These are phyloP conservation scores for Penicillium steckii DNA, from an alignment of 495 filamentous ascomycete genomes.

Conservation along the genomic window DNA sequence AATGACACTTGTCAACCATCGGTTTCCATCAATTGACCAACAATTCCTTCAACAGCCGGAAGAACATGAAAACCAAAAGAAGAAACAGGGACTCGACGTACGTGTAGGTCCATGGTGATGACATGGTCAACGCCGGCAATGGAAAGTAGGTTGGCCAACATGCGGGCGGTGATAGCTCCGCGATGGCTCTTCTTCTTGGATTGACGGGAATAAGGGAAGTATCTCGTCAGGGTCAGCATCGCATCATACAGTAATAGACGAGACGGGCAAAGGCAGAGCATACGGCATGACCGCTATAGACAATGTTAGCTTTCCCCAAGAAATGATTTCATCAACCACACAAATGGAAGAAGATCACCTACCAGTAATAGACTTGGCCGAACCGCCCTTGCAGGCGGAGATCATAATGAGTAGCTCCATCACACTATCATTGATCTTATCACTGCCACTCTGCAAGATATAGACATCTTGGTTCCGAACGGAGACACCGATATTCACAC, in stretches of 20 bases:
- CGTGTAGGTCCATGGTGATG: conserved; percentile 93
- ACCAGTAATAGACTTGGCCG: conserved; percentile 97
- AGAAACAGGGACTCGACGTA: conserved; percentile 33
- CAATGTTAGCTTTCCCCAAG: neutral
- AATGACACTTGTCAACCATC: neutral
- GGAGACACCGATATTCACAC: conserved; percentile 88
- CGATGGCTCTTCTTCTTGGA: conserved; percentile 99
- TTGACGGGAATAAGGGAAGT: conserved; percentile 98
- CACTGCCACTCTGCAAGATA: conserved; percentile 95
- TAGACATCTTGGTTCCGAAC: conserved; percentile 98
- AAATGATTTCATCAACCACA: no score
- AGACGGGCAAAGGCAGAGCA: conserved; percentile 32
- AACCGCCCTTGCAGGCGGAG: conserved; percentile 95
- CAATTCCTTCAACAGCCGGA: neutral
- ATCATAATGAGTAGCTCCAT: conserved; percentile 99
- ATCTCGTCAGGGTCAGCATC: conserved; percentile 56
- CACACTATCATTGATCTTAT: conserved; percentile 95
- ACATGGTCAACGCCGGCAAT: conserved; percentile 96
- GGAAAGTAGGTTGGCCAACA: conserved; percentile 91
- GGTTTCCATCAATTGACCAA: neutral
- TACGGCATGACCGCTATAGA: conserved; percentile 81
- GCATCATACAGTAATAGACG: conserved; percentile 37
- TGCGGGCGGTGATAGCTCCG: conserved; percentile 92
- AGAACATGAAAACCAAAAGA: neutral
- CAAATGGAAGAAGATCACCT: conserved; percentile 31